Percentiles rank a stretch among this genome's conserved stretches.
phyloP scores from a whole-genome alignment of 805 yeast species.

The Scheffersomyces lignosus region DNA sequence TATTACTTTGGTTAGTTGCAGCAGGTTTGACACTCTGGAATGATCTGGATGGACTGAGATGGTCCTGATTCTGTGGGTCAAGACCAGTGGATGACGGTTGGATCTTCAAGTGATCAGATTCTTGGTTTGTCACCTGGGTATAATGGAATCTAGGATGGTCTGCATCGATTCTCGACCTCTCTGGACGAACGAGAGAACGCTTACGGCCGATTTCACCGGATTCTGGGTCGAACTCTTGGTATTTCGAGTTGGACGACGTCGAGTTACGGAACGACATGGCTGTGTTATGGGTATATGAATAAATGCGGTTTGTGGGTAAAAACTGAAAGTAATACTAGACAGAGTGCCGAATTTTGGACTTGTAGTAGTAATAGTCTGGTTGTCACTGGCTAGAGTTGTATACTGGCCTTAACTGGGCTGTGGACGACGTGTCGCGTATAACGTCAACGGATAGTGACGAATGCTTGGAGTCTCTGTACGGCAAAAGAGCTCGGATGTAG shows the following conservation, averaged over 20 bases:
- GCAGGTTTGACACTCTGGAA: slow-evolving; percentile 4
- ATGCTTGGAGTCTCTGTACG: too few relatives aligned
- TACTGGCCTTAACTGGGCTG: too few relatives aligned
- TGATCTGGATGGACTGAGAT: slow-evolving; percentile 11
- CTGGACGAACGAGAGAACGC: slow-evolving; percentile 80
- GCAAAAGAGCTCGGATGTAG: too few relatives aligned
- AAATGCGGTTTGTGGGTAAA: too few relatives aligned
- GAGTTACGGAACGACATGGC: slow-evolving; percentile 33
- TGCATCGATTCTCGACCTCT: slow-evolving; percentile 66
- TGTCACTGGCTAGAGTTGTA: too few relatives aligned
- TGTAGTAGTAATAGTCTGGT: too few relatives aligned
- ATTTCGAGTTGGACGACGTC: slow-evolving; percentile 18
- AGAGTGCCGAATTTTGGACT: too few relatives aligned
- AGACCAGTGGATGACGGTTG: slow-evolving; percentile 74
- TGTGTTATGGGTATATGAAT: too few relatives aligned
- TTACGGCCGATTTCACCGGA: slow-evolving; percentile 46
- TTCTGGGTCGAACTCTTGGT: slow-evolving; percentile 44
- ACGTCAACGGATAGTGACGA: too few relatives aligned
- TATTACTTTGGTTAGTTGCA: background rate
- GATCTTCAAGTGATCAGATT: slow-evolving; percentile 59
- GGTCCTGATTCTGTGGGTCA: slow-evolving; percentile 48
- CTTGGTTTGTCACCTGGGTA: slow-evolving; percentile 68
- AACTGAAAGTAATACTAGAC: too few relatives aligned
- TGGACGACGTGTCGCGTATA: too few relatives aligned
- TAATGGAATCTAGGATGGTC: slow-evolving; percentile 78